Base-by-base conservation (phyloP, 768 basidiomycete species). In the Lyophyllum shimeji region DNA sequence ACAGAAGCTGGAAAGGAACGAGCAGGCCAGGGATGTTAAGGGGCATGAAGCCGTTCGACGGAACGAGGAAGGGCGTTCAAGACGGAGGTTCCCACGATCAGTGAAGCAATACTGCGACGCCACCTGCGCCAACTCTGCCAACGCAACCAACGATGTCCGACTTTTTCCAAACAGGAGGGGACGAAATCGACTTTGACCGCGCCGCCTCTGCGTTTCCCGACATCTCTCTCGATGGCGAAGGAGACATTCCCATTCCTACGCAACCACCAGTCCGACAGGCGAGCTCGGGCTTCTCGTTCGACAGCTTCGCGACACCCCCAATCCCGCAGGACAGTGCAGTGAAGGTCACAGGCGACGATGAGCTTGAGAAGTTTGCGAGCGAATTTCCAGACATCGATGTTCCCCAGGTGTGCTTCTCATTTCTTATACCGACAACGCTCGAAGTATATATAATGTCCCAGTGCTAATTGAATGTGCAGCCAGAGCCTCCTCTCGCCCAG, bases 191-290 rank as follows among this genome's bases (percentile, higher is more conserved):
- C 75, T 88, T 90, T 65, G 90, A 92, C 69, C 78, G 77, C 48
- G 89, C 89, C n/a, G 86, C 87, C 27, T 84, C 87, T 56, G 87
- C 87, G 13, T 94, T 93, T 70, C 92, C 92, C 31, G 92, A 92
- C 66, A 90, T 94, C 61, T 85, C 86, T 20, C 76, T 90, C 48
- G 90, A 91, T 58, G 88, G 83, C 34, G 71, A 74, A 18, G 77
- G 75, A 60, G 86, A 87, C 65, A 65, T 89, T 23, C 77, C 82
- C 43, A 49, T 68, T 18, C 62, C 72, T 45, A 67, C 53, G 20
- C 59, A 57, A 29, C 31, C 79, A 15, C 63, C 71, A 3, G 60
- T 74, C 50, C 63, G 66, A 7, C 67, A 52, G 55, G 69, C 55
- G 55, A 74, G 58, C 59, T 72, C 75, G 25, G 73, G 80, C 12